phyloP scores from a whole-genome alignment of 768 basidiomycete genomes.

The Royoungia palumana region DNA sequence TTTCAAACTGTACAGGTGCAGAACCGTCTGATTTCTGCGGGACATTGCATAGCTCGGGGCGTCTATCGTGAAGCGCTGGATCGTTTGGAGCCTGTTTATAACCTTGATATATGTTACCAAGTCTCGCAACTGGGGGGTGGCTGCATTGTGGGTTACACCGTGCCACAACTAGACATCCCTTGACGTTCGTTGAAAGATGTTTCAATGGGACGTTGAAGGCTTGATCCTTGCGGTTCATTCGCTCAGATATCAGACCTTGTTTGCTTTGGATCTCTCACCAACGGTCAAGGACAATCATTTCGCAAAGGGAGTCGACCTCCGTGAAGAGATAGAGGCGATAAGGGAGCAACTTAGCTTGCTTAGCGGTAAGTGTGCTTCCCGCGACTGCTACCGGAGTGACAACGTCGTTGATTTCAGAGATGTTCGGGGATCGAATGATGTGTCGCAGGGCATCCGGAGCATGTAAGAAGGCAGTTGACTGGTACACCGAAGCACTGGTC shows the following conservation, averaged over 20 bases:
- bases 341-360: slow-evolving; percentile 8
- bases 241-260: slow-evolving; percentile 8
- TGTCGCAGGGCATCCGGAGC: background rate
- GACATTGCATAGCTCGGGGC: no score
- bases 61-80: no score
- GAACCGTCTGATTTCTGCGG: no score
- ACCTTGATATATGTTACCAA: background rate
- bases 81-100: background rate
- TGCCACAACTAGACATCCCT: background rate
- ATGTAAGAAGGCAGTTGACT: slow-evolving; percentile 7
- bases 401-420: slow-evolving; percentile 3
- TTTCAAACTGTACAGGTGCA: no score
- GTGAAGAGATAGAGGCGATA: slow-evolving; percentile 8
- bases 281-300: background rate
- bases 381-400: no score
- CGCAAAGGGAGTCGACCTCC: background rate
- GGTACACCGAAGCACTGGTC: slow-evolving; percentile 12
- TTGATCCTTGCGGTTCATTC: slow-evolving; percentile 8
- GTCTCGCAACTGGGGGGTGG: background rate
- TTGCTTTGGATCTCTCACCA: background rate
- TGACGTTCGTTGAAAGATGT: slow-evolving; percentile 9
- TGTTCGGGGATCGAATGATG: slow-evolving; percentile 10
- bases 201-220: slow-evolving; percentile 7
- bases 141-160: slow-evolving; percentile 2
- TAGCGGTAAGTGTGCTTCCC: slow-evolving; percentile 3